These are phyloP conservation scores for Carex myosuroides DNA, from an alignment of 176 grass and related monocot genomes.

Conservation along the genomic window DNA sequence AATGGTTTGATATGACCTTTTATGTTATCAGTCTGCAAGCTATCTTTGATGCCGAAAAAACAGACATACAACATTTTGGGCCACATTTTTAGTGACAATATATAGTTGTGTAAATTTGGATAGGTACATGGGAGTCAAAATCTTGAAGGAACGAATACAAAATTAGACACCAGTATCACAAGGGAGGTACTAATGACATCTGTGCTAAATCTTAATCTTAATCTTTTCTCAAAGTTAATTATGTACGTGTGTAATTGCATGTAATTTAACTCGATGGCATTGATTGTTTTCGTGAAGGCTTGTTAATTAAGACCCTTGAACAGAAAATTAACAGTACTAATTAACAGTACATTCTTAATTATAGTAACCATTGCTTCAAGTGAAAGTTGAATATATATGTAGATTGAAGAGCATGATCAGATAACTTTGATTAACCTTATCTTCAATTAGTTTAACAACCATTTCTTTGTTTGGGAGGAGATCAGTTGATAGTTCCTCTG, in stretches of 20 bases:
- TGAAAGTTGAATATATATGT: not conserved
- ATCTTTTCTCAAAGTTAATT: not conserved
- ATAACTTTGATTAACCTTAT: not conserved
- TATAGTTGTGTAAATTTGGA: not conserved
- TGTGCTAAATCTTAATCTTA: slow-evolving; percentile 12
- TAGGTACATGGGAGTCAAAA: slow-evolving; percentile 35
- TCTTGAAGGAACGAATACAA: slow-evolving; percentile 15
- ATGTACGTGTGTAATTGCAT: not conserved
- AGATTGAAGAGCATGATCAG: not conserved
- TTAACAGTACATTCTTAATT: too few species aligned
- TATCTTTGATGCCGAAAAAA: not conserved
- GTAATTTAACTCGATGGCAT: not conserved
- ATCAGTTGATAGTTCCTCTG: too few species aligned
- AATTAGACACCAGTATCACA: not conserved
- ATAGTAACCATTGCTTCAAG: not conserved
- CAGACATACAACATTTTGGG: not conserved
- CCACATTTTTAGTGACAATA: not conserved
- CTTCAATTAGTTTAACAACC: not conserved
- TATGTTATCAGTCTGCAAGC: not conserved
- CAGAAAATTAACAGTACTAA: too few species aligned
- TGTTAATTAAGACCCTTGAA: not conserved
- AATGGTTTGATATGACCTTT: not conserved
- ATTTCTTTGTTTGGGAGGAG: not conserved
- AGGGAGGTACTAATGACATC: not conserved
- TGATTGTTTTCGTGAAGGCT: not conserved